Base-by-base conservation (phyloP, 306 rosid genomes). In the Cicer bijugum region DNA sequence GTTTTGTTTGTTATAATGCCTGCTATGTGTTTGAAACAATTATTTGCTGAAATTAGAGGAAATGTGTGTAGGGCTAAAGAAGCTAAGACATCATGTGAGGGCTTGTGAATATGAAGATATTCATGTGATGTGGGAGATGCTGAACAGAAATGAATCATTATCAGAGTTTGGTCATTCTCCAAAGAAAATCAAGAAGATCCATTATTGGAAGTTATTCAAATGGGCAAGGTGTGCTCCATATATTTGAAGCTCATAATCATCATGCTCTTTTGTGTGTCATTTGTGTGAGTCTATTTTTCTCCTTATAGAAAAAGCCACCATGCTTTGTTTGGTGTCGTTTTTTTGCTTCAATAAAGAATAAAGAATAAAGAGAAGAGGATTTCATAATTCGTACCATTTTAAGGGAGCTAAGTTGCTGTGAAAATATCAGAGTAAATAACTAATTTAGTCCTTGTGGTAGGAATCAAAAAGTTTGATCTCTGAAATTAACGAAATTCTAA, bases 91-190 rank as follows among this genome's bases (percentile, higher is more conserved):
- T 16, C 97, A 93, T 68, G 89, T 93, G 75, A 85, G 77, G 61
- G 78, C 89, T 5, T 89, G 96, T 45, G 86, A 91, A 60, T 88
- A 93, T 28, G 89, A 88, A 19, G 98, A 93, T 65, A 91, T 93
- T 82, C 92, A 72, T 10, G 89, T 91, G 70, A 89, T 91, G 98
- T 93, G 98, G 98, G 91, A 88, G 73, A 93, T 93, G 76, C 84
- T 91, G 75, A 83, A 83, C 48, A 78, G 82, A 80, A 86, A 75
- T 10, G 89, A 89, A 69, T 67, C 66, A 33, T 33, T 33, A 33
- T 59, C 82, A 8, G 84, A 89, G 72, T 28, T 39, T 0, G 61
- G 44, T 47, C 62, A 52, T 23, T 61, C 77, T 58, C 70, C 83
- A 0, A 70, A 6, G 38, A 82, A 63, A 61, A 61, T 58, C 73